These are phyloP conservation scores for Cruciata laevipes DNA, from an alignment of 257 asterid genomes.

Conservation along the genomic window DNA sequence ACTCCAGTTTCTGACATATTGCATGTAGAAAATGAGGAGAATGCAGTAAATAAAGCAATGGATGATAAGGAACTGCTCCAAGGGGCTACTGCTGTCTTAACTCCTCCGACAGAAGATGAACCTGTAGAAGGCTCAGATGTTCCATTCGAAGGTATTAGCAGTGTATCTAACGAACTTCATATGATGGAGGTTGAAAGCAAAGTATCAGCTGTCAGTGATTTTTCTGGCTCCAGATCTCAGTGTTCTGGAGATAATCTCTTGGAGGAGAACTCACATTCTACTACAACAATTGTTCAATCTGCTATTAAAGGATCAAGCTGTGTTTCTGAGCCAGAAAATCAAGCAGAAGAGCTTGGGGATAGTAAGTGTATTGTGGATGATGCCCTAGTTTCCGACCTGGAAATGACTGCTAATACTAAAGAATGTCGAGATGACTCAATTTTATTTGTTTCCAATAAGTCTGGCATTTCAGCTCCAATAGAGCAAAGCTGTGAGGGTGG, in stretches of 20 bases:
- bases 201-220: too few species aligned
- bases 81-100: neutral
- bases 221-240: too few species aligned
- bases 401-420: slow-evolving; percentile 22
- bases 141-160: slow-evolving; percentile 4
- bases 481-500: slow-evolving; percentile 12
- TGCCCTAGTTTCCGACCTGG: slow-evolving; percentile 26
- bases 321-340: slow-evolving; percentile 15
- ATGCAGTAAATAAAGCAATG: neutral
- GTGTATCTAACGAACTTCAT: neutral
- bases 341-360: slow-evolving; percentile 22
- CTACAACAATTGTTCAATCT: neutral
- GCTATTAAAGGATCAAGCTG: slow-evolving; percentile 14
- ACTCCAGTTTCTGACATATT: slow-evolving; percentile 1
- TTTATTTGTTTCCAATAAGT: neutral
- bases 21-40: neutral
- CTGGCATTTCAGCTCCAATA: neutral
- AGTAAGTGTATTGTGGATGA: slow-evolving; percentile 14
- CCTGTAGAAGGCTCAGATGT: neutral
- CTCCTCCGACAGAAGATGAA: neutral
- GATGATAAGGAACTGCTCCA: neutral
- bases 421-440: slow-evolving; percentile 24
- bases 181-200: too few species aligned
- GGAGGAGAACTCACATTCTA: slow-evolving; percentile 3
- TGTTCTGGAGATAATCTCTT: neutral